Conservation (phyloP, 257 asterid genomes). For the Salvia rosmarinus region DNA sequence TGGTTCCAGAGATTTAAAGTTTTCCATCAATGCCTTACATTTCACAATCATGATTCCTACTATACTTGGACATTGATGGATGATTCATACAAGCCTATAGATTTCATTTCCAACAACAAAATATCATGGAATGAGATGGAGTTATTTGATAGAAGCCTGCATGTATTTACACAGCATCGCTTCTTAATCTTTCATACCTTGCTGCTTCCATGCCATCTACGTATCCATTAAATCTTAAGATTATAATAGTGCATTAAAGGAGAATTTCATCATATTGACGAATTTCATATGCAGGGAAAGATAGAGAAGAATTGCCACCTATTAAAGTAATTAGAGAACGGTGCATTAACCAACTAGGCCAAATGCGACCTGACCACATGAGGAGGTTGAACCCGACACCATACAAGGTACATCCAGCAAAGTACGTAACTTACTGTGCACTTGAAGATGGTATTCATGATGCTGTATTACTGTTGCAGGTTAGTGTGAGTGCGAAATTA, state of each 20-base stretch:
- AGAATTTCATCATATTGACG: conserved; percentile 4
- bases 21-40: neutral
- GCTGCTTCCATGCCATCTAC: neutral
- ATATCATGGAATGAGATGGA: neutral
- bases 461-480: conserved; percentile 49
- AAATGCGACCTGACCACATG: conserved; percentile 96
- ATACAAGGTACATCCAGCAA: conserved; percentile 69
- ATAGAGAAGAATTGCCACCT: conserved; percentile 69
- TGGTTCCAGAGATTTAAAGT: neutral
- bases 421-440: neutral
- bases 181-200: neutral
- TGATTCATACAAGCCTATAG: neutral
- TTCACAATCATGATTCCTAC: neutral
- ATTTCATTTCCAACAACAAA: neutral
- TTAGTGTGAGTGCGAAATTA: conserved; percentile 87
- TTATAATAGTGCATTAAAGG: neutral
- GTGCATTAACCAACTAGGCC: conserved; percentile 77
- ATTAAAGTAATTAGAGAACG: conserved; percentile 65
- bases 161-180: neutral
- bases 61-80: neutral
- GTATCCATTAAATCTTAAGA: conserved; percentile 2
- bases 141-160: neutral
- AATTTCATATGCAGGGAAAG: conserved; percentile 45
- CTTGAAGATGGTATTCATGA: neutral
- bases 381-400: conserved; percentile 97